Evolutionary conservation across 305 asterid genomes (phyloP), one percentile per base, ranked within the genome.

Genomic region (Fraxinus angustifolia): DNA sequence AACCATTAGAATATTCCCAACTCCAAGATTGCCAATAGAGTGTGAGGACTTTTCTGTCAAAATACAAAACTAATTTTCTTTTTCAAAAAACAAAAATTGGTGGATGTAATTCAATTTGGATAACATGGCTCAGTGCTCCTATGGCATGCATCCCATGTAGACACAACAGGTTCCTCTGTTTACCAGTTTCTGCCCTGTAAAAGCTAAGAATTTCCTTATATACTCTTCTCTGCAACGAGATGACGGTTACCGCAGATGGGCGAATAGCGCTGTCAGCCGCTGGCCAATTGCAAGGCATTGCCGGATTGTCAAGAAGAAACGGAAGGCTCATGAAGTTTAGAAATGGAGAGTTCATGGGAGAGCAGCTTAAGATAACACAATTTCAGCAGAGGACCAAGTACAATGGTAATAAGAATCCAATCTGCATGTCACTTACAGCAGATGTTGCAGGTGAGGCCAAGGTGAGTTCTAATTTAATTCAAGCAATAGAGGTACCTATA

Each of bases 281-380:
- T 3, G 88, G 93, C 23, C 84, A 82, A 80, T 79, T 88, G n/a
- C 86, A 36, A 11, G 80, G 89, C 79, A 81, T 84, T 2, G 77
- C 89, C 8, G 84, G 89, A 81, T 85, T 88, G 11, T 23, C 82
- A 0, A 81, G 83, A 38, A 76, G 83, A 81, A 87, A 80, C 28
- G 82, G 84, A 75, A 87, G 83, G 86, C 72, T 73, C 4, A 85
- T 90, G 48, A 93, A 89, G 80, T 88, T 88, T 84, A 40, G 89
- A 82, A 87, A 80, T 87, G 97, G 97, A 82, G 95, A 92, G 16
- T 80, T 91, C 73, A 88, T 94, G 97, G 98, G 98, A 50, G 83
- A 87, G 90, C 90, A 89, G 89, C 84, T 93, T 79, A 86, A 84
- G 76, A 80, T 77, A 56, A 77, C 86, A 53, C 78, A 85, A 71